Base-by-base conservation (phyloP, 2,329 filamentous ascomycete genomes). In the Simplicillium aogashimaense region DNA sequence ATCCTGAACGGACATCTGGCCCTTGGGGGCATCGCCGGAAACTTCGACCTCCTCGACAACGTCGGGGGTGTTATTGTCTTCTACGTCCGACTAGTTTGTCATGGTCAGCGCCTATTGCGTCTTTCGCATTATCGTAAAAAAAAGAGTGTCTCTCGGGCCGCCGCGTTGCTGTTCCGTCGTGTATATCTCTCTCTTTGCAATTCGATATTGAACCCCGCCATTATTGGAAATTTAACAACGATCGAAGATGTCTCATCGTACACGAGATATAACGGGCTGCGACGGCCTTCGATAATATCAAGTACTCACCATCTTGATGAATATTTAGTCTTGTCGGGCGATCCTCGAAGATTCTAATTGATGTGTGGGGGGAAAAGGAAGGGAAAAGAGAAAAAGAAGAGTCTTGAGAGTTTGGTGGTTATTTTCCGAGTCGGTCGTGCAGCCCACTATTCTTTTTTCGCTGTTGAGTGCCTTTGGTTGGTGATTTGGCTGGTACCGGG, bases 1-100 rank as follows among this genome's bases (percentile, higher is more conserved):
- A 63, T 98, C 92, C 57, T 95, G 82, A 61, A 97, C 89, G 65
- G 86, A 89, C 89, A 98, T 97, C 77, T 88, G 87, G 62, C 85
- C 85, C 70, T 88, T 86, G 66, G 81, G 81, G 65, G 83, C 83
- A 74, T 95, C 89, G 70, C 85, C 88, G 65, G 83, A 83, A 66
- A 95, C 88, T 74, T 97, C 90, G 70, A 97, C 89, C 78, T 95
- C 92, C 65, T 84, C 79, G 63, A 69, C 66, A 63, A 78, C 88
- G 65, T 86, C 84, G 71, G 86, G 83, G 69, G 82, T 81, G 70
- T 79, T 83, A 72, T 82, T 88, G 84, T 97, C 90, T 95, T 97
- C 92, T 97, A 90, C 90, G 88, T 97, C 90, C 88, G 90, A 97
- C 92, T 95, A 25, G 55, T 48, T 43, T 44, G 42, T 40, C 35